Evolutionary conservation across 768 basidiomycete species (phyloP).

Genomic region (Leccinum rimulosum): DNA sequence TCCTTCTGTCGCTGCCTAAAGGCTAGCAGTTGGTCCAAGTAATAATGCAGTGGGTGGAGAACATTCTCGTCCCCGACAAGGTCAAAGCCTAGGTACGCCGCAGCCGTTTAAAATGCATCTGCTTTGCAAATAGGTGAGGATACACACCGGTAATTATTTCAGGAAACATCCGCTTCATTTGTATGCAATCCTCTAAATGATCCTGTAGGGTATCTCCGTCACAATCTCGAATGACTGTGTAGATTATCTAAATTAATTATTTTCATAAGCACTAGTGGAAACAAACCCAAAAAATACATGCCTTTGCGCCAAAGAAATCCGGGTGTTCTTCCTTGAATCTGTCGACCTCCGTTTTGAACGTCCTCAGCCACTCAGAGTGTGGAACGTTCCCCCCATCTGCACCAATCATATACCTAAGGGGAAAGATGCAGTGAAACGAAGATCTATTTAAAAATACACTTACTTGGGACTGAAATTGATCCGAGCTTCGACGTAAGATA

Average conservation of each 20-base stretch:
- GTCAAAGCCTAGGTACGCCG: slow-evolving; percentile 59
- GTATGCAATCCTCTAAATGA: slow-evolving; percentile 74
- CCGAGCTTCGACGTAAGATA: slow-evolving; percentile 68
- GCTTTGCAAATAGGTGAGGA: not conserved
- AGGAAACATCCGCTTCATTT: slow-evolving; percentile 71
- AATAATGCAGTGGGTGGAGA: slow-evolving; percentile 57
- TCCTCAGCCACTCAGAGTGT: slow-evolving; percentile 56
- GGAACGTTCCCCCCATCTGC: slow-evolving; percentile 57
- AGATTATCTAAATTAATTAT: slow-evolving; percentile 55
- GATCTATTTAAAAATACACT: slow-evolving; percentile 8
- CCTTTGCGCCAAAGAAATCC: slow-evolving; percentile 67
- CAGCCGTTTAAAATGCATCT: not conserved
- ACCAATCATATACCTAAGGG: slow-evolving; percentile 52
- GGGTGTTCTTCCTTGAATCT: slow-evolving; percentile 56
- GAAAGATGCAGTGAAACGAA: not conserved
- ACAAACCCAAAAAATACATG: slow-evolving; percentile 23
- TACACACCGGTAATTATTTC: slow-evolving; percentile 61
- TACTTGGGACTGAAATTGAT: slow-evolving; percentile 63
- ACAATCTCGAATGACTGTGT: slow-evolving; percentile 58
- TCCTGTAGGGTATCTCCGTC: slow-evolving; percentile 55
- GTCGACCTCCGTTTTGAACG: slow-evolving; percentile 50
- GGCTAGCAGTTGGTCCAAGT: slow-evolving; percentile 55
- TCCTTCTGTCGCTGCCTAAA: slow-evolving; percentile 59
- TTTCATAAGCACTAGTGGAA: not conserved
- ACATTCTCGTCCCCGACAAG: slow-evolving; percentile 75